phyloP scores from a whole-genome alignment of 2,329 filamentous ascomycete genomes.

The Alternaria brassicicola region DNA sequence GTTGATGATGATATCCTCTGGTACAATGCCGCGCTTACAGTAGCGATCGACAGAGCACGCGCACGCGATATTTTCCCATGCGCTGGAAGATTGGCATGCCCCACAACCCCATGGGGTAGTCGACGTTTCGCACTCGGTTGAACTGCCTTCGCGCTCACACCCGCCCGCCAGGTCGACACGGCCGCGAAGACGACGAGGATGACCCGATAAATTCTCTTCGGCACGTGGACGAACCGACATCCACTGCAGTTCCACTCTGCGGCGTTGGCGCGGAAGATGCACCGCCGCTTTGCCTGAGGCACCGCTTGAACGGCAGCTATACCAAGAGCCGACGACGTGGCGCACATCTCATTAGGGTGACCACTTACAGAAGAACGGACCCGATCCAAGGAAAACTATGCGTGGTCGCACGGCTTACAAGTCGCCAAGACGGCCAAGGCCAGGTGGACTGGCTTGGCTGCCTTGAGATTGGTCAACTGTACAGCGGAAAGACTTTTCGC shows the following conservation, averaged over 20 bases:
- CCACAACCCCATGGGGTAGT: slow-evolving; percentile 26
- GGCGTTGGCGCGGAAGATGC: not conserved
- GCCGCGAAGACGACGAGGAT: not conserved
- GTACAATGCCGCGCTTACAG: not conserved
- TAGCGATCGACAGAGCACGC: slow-evolving; percentile 8
- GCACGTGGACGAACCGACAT: not conserved
- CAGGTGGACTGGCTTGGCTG: slow-evolving; percentile 21
- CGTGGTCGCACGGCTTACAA: not conserved
- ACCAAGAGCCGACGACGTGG: not conserved
- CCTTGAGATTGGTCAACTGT: slow-evolving; percentile 20
- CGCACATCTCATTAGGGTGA: not conserved
- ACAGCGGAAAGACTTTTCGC: slow-evolving; percentile 1
- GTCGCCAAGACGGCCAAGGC: slow-evolving; percentile 20
- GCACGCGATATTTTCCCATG: slow-evolving; percentile 12
- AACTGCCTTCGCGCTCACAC: not conserved
- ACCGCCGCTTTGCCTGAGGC: slow-evolving; percentile 2
- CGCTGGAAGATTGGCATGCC: slow-evolving; percentile 14
- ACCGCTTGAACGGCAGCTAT: slow-evolving; percentile 7
- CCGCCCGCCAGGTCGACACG: slow-evolving; percentile 1
- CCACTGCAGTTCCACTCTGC: not conserved
- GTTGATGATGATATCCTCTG: not conserved
- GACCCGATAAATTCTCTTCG: slow-evolving; percentile 13
- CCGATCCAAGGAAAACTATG: slow-evolving; percentile 10
- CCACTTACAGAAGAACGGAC: not conserved
- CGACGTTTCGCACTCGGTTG: not conserved